These are phyloP conservation scores for Chlorophyllum brunneum DNA, from an alignment of 768 basidiomycete genomes.

Conservation along the genomic window DNA sequence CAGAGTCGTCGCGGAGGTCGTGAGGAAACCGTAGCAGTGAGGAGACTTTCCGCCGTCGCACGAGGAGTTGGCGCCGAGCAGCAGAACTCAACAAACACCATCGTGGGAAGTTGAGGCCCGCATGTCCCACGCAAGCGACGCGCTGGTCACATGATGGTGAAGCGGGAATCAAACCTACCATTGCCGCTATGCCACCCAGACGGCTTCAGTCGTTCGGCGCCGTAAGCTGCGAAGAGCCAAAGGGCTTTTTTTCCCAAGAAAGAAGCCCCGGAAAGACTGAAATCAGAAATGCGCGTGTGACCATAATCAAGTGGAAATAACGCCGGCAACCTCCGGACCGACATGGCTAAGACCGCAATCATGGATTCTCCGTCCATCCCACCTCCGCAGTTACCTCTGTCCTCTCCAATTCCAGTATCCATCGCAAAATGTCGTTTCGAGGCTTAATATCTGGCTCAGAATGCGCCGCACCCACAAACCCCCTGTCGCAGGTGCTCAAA, in stretches of 20 bases:
- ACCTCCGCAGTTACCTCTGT: slow-evolving; percentile 11
- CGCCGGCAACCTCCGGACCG: slow-evolving; percentile 27
- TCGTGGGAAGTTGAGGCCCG: slow-evolving; percentile 31
- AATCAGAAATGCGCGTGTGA: too few species aligned
- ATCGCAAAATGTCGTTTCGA: slow-evolving; percentile 61
- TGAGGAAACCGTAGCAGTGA: slow-evolving; percentile 13
- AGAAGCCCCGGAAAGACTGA: too few species aligned
- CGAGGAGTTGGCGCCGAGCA: slow-evolving; percentile 16
- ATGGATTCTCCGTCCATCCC: background rate
- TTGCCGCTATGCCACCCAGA: background rate
- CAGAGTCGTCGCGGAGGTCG: slow-evolving; percentile 8
- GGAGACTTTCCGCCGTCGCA: slow-evolving; percentile 15
- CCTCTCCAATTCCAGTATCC: slow-evolving; percentile 1
- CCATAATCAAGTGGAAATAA: slow-evolving; percentile 17
- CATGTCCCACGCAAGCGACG: slow-evolving; percentile 19
- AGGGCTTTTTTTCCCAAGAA: too few species aligned
- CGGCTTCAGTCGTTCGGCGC: too few species aligned
- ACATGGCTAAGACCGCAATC: slow-evolving; percentile 19
- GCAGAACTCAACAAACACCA: slow-evolving; percentile 35
- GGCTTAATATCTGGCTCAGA: slow-evolving; percentile 85
- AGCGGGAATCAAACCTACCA: background rate
- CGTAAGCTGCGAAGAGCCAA: too few species aligned
- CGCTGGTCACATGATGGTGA: slow-evolving; percentile 40
- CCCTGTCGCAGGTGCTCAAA: slow-evolving; percentile 85
- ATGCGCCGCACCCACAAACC: slow-evolving; percentile 81